Evolutionary conservation across 768 basidiomycete species (phyloP), one percentile per base, ranked within the genome.

Genomic region (Kwoniella pini): DNA sequence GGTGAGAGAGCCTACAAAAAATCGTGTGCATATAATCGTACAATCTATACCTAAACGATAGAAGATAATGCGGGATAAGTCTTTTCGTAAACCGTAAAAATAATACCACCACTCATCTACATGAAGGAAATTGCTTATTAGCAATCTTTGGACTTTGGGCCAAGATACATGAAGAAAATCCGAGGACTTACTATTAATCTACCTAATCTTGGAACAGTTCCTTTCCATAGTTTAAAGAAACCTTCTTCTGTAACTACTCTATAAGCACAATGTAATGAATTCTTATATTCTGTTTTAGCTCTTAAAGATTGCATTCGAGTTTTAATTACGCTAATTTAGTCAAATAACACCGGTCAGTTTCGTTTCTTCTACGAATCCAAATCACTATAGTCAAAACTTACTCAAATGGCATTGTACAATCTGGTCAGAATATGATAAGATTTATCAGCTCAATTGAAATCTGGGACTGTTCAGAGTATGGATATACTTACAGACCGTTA

Each of bases 231-330:
- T 49, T 88, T 84, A n/a, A 85, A 69, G 6, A 96, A 67, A 2
- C 96, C 96, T 72, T 98, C 93, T 77, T 98, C 95, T 0, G 87
- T 91, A 65, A 91, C 86, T 74, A 97, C 93, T 45, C 94, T 84
- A 72, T 96, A 95, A 4, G 87, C 94, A 69, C 95, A 98, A 70
- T 98, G 93, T 81, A 97, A 89, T 2, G 93, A 87, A 72, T 99
- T 97, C 36, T 87, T 85, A 76, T 98, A 99, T 61, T 92, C 87
- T 22, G 82, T 79, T 10, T 85, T 82, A 0, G 95, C 96, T 57
- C 85, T 84, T 10, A 99, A 82, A 4, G 91, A 87, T 79, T 99
- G 96, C 96, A 98, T 99, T 24, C 95, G 86, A 11, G 96, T 98
- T 80, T 98, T 99, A 79, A 98, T 85, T 28, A 97, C 93, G 73